Percentiles rank a stretch among this genome's conserved stretches.
These are phyloP conservation scores for Gossypium laxum DNA, from an alignment of 441 rosid species.

Conservation along the genomic window DNA sequence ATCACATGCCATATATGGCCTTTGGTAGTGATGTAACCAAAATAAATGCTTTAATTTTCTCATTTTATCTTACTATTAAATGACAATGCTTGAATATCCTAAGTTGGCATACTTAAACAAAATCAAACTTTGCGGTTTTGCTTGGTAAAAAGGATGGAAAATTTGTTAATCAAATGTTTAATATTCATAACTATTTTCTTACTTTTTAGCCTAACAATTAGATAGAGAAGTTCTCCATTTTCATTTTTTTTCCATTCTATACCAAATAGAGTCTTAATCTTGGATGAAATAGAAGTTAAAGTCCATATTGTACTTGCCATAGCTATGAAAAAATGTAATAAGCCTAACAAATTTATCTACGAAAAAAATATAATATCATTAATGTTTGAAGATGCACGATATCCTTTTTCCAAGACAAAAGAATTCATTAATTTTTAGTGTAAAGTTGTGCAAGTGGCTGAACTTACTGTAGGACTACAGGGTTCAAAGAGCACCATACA, in stretches of 20 bases:
- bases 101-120: constrained; percentile 14
- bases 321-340: neutral
- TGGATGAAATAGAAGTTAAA: constrained; percentile 1
- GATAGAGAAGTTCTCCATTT: no score
- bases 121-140: neutral
- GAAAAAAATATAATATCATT: neutral
- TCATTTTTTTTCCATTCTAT: no score
- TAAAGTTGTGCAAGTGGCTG: neutral
- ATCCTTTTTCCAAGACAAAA: neutral
- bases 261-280: neutral
- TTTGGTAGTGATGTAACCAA: neutral
- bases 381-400: neutral
- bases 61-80: neutral
- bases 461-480: neutral
- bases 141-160: no score
- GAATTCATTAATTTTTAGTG: neutral
- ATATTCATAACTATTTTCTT: no score
- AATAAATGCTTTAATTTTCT: neutral
- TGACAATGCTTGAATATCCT: constrained; percentile 8
- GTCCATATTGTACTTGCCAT: constrained; percentile 7
- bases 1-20: constrained; percentile 17
- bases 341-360: neutral
- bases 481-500: neutral
- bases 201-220: no score
- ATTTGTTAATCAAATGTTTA: no score